Conservation (phyloP, 148 eudicot genomes). For the Drosera capensis region DNA sequence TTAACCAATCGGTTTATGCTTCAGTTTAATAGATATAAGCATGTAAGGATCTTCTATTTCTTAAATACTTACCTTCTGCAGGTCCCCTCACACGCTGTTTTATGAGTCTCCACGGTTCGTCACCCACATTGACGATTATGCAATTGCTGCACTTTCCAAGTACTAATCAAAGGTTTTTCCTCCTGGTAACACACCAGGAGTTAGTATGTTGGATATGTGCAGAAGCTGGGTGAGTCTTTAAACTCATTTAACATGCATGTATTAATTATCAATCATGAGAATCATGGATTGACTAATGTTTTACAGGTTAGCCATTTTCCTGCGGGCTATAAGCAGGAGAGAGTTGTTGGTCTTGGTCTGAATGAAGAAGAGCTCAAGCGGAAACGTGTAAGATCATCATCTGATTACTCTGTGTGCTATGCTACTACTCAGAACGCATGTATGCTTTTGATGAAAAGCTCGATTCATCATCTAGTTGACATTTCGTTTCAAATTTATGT, state of each 20-base stretch:
- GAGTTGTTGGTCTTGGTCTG: slow-evolving; percentile 86
- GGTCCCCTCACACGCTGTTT: slow-evolving; percentile 47
- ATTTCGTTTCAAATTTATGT: not conserved
- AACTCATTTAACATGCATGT: not conserved
- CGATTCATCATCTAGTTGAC: not conserved
- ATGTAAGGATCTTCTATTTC: no score
- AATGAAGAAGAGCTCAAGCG: slow-evolving; percentile 83
- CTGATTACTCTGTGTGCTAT: not conserved
- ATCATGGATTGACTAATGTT: slow-evolving; percentile 3
- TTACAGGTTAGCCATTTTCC: slow-evolving; percentile 96
- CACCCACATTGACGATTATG: slow-evolving; percentile 95
- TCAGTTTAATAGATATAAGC: no score
- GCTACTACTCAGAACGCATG: not conserved
- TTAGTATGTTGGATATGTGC: slow-evolving; percentile 85
- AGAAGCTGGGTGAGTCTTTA: slow-evolving; percentile 83
- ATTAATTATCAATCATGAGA: not conserved
- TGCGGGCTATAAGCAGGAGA: slow-evolving; percentile 72
- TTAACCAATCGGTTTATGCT: no score
- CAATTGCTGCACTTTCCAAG: slow-evolving; percentile 81
- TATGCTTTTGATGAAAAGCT: not conserved
- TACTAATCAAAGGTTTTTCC: slow-evolving; percentile 81
- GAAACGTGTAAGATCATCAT: slow-evolving; percentile 42
- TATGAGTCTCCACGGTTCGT: slow-evolving; percentile 95
- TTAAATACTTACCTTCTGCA: no score
- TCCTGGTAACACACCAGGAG: slow-evolving; percentile 69